phyloP scores from a whole-genome alignment of 371 early-diverging fungal genomes.

The Enteropsectra breve region DNA sequence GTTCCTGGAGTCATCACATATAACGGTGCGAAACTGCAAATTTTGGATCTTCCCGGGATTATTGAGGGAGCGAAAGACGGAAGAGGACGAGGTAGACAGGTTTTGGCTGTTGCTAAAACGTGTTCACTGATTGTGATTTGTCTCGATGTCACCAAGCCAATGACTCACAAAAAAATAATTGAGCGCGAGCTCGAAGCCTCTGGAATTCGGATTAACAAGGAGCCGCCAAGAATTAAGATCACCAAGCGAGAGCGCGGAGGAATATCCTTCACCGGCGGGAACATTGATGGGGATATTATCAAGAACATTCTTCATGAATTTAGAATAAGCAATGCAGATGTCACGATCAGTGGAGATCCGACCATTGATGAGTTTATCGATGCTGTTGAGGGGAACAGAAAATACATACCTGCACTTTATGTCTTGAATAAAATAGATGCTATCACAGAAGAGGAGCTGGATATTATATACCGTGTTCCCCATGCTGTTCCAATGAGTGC shows the following conservation, averaged over 20 bases:
- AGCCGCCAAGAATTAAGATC: conserved; percentile 72
- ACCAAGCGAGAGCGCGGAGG: conserved; percentile 95
- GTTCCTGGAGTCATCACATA: conserved; percentile 78
- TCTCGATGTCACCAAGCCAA: conserved; percentile 87
- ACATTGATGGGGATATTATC: conserved; percentile 77
- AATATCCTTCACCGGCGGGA: conserved; percentile 76
- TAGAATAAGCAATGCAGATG: conserved; percentile 88
- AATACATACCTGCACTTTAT: conserved; percentile 86
- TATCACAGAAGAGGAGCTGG: conserved; percentile 83
- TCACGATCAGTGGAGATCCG: conserved; percentile 72
- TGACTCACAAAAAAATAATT: conserved; percentile 72
- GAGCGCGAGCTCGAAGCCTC: conserved; percentile 93
- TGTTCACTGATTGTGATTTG: conserved; percentile 91
- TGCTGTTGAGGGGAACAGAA: conserved; percentile 82
- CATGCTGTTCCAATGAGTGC: conserved; percentile 90
- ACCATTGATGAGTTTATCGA: conserved; percentile 96
- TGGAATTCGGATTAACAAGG: conserved; percentile 84
- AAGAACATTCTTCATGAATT: conserved; percentile 87
- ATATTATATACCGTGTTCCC: conserved; percentile 81
- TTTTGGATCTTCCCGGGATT: conserved; percentile 78
- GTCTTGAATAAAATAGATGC: conserved; percentile 95
- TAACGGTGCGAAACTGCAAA: conserved; percentile 90
- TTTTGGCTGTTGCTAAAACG: conserved; percentile 86
- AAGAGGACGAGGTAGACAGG: conserved; percentile 90
- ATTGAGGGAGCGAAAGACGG: conserved; percentile 98